These are phyloP conservation scores for Chloromonas sp. DNA, from an alignment of 163 green algal genomes.

Conservation along the genomic window DNA sequence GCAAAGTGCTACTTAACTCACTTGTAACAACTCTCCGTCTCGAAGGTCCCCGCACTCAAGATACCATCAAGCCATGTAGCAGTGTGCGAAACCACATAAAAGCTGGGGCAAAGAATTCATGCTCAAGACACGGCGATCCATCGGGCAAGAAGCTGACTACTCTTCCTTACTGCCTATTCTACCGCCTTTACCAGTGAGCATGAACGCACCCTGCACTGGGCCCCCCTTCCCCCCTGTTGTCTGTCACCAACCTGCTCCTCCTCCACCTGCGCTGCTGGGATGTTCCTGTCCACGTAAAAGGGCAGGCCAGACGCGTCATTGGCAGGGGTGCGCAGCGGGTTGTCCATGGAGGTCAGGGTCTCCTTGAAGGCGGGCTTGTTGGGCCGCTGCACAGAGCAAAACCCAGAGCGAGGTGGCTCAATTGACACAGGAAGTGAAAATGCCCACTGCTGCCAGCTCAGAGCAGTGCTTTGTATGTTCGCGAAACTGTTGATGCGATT, in stretches of 20 bases:
- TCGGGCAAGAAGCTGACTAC: no score
- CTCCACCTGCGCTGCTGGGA: not conserved
- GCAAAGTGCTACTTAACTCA: no score
- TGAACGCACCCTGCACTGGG: not conserved
- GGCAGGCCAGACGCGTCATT: not conserved
- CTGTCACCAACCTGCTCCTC: not conserved
- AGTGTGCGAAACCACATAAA: no score
- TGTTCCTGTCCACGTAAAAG: not conserved
- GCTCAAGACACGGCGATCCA: no score
- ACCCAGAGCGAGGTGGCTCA: not conserved
- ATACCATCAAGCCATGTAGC: no score
- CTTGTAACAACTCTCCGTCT: no score
- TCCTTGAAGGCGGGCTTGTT: slow-evolving; percentile 9
- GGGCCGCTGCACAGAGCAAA: slow-evolving; percentile 1
- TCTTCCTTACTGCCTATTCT: no score
- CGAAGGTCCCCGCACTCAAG: no score
- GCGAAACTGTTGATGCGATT: not conserved
- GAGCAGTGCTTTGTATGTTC: not conserved
- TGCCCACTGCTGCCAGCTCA: not conserved
- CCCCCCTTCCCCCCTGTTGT: no score
- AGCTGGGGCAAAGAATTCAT: no score
- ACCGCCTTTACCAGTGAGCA: no score
- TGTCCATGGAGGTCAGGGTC: slow-evolving; percentile 3
- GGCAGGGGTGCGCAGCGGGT: slow-evolving; percentile 5
- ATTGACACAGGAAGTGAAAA: not conserved